These are phyloP conservation scores for Suhomyces yuchorum DNA, from an alignment of 1,139 yeast genomes.

Conservation along the genomic window DNA sequence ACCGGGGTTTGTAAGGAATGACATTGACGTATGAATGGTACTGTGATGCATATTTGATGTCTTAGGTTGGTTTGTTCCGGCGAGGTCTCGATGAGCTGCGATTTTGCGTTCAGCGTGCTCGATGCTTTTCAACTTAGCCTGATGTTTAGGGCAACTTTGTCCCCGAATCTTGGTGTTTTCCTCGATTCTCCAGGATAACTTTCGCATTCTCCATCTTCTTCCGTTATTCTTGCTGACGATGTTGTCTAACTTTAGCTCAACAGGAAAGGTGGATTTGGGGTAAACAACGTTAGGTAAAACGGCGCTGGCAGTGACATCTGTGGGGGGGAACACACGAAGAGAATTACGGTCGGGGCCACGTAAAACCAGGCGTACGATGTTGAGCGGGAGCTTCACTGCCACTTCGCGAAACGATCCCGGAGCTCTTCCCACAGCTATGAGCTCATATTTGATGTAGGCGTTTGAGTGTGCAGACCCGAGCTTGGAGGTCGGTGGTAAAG, in stretches of 20 bases:
- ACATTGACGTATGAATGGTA: constrained; percentile 38
- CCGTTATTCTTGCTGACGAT: constrained; percentile 53
- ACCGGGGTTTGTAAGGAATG: constrained; percentile 20
- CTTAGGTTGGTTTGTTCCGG: constrained; percentile 11
- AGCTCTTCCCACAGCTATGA: constrained; percentile 57
- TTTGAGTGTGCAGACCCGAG: constrained; percentile 57
- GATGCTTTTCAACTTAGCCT: constrained; percentile 44
- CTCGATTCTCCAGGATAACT: constrained; percentile 87
- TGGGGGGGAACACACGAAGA: constrained; percentile 91
- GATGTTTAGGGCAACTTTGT: constrained; percentile 59
- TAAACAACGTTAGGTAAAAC: constrained; percentile 85
- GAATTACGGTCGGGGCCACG: constrained; percentile 87
- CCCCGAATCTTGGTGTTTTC: constrained; percentile 69
- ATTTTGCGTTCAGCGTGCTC: constrained; percentile 46
- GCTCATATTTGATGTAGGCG: constrained; percentile 67
- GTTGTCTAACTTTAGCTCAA: constrained; percentile 82
- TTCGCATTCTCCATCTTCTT: constrained; percentile 91
- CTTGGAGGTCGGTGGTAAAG: constrained; percentile 78
- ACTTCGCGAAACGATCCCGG: constrained; percentile 30
- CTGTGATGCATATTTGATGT: constrained; percentile 38
- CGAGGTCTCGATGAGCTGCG: constrained; percentile 17
- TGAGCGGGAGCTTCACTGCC: constrained; percentile 63
- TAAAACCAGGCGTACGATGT: constrained; percentile 73
- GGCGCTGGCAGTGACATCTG: constrained; percentile 84
- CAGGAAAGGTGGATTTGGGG: constrained; percentile 82